These are phyloP conservation scores for Piromyces sp. DNA, from an alignment of 192 early-diverging fungal genomes.

Conservation along the genomic window DNA sequence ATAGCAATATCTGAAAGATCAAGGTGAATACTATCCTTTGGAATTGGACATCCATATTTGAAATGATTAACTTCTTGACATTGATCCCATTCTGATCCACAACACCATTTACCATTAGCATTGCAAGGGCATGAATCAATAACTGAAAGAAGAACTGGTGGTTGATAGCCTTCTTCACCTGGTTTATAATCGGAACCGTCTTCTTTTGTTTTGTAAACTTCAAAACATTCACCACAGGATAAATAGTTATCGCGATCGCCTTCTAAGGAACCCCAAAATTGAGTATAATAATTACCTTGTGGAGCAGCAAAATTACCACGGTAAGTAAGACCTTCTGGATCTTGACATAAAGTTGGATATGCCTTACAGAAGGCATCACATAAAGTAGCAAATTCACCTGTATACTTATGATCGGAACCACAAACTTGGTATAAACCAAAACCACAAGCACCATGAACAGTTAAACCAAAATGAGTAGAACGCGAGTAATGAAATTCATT, in stretches of 20 bases:
- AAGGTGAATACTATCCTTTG: neutral
- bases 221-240: conserved; percentile 1
- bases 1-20: conserved; percentile 5
- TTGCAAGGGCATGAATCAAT: neutral
- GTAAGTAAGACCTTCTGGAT: neutral
- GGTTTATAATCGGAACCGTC: conserved; percentile 2
- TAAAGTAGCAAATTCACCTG: neutral
- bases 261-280: conserved; percentile 1
- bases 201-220: neutral
- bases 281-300: conserved; percentile 1
- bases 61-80: neutral
- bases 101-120: conserved; percentile 3
- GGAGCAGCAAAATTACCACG: conserved; percentile 6
- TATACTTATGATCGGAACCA: neutral
- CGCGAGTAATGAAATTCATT: neutral
- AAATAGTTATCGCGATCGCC: conserved; percentile 2
- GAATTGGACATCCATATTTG: conserved; percentile 3
- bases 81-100: neutral
- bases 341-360: neutral
- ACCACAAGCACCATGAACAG: neutral
- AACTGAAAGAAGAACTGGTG: conserved; percentile 1
- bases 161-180: conserved; percentile 1
- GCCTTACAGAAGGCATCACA: neutral
- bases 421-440: neutral
- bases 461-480: neutral